Base-by-base conservation (phyloP, 257 asterid genomes). In the Solanum commersonii region DNA sequence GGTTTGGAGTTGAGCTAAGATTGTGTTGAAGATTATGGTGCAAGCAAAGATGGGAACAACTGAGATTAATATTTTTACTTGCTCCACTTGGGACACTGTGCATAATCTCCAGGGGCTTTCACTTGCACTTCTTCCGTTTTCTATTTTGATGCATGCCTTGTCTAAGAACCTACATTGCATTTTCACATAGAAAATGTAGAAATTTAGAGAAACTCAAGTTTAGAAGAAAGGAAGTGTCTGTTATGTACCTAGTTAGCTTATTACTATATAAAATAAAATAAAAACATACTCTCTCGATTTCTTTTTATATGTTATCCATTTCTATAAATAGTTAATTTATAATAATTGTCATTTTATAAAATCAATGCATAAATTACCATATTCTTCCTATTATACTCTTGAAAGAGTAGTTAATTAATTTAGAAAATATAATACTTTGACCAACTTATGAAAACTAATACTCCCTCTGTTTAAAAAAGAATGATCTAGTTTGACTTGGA, bases 21-120 rank as follows among this genome's bases (percentile, higher is more conserved):
- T 93, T 59, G 97, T 94, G 97, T 94, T 94, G 94, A 95, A 95
- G 89, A 94, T 92, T 87, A 95, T 94, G 0, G 98, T 94, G 93
- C 96, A 94, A 1, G 94, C 95, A 23, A 94, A 95, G 60, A 95
- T 94, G 1, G 98, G 98, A 22, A 94, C 92, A 3, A 93, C 90
- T 9, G 98, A 94, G 4, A 95, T 87, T 11, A 95, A 87, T 59
- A 93, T 92, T 87, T 95, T 95, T 67, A 93, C 98, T 88, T 95
- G 97, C 91, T 94, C 97, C 22, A 94, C 98, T 74, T 94, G 97
- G 1, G 94, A 83, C 23, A 91, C 95, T 10, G 91, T 92, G 94
- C 98, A 94, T 2, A 95, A 92, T 74, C 94, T 91, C 97, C 97
- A 95, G 4, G 94, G 90, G 13, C 96, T 93, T 74, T 93, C 95